Evolutionary conservation across 176 grass and related monocot genomes (phyloP), one percentile per base, ranked within the genome.

Genomic region (Eragrostis curvula): DNA sequence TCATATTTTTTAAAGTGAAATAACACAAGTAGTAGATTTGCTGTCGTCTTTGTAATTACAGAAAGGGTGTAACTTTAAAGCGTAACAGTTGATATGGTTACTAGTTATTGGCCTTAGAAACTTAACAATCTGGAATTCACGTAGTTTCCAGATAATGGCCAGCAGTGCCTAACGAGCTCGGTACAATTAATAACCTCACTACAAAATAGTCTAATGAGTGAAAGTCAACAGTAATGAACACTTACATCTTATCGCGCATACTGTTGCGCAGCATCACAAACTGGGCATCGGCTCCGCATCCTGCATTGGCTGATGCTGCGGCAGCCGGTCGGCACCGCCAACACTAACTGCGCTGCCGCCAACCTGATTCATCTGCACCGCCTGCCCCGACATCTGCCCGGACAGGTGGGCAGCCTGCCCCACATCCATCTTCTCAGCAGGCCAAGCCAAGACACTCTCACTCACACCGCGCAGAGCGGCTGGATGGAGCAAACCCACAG

Each of bases 181-280:
- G 64, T 56, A 48, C 65, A 75, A 59, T 86, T 42, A 89, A 66
- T 45, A 73, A 40, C 48, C 12, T 70, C 32, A n/a, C 36, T 27
- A 84, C 42, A 45, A 58, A 58, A 41, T 74, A 45, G 73, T 40
- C 24, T 58, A 51, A 25, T 24, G 15, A 20, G 4, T 14, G 42
- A 71, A 66, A 89, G 43, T 12, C 12, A 68, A 44, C 21, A 75
- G 66, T 52, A 81, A 60, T 18, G 42, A 63, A 53, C 14, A 9
- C 86, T 91, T 91, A 98, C 96, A 98, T 95, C 80, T 67, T 89
- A 0, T 82, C 21, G 3, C 83, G 88, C 92, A 98, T 91, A 36
- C 0, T 18, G 36, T 3, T 51, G 21, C 96, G 92, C 39, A 84
- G 0, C 1, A 32, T 17, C 5, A 73, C 36, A 67, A 95, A 84